These are phyloP conservation scores for Solanum corneliomulleri DNA, from an alignment of 257 asterid genomes.

Conservation along the genomic window DNA sequence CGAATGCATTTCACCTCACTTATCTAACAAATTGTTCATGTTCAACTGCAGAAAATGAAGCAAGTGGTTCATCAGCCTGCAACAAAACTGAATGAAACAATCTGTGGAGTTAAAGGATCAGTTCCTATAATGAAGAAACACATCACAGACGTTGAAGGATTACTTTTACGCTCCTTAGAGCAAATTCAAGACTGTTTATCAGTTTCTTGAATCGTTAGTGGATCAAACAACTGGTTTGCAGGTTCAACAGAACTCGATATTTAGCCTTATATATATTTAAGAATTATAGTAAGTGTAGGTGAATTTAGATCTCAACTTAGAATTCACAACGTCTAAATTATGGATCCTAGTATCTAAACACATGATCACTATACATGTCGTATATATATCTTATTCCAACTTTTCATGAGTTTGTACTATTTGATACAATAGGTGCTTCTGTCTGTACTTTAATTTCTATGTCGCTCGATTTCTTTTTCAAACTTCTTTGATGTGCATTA, in stretches of 20 bases:
- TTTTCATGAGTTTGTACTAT: neutral
- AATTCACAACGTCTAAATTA: neutral
- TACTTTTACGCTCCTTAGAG: conserved; percentile 23
- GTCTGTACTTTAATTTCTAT: neutral
- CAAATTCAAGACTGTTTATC: neutral
- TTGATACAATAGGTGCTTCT: neutral
- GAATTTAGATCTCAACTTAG: neutral
- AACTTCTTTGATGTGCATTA: neutral
- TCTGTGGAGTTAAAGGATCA: conserved; percentile 25
- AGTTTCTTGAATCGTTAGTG: neutral
- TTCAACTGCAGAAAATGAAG: conserved; percentile 31
- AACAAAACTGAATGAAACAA: conserved; percentile 32
- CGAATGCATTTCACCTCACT: neutral
- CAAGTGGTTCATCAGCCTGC: conserved; percentile 27
- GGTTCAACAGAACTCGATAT: neutral
- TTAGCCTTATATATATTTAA: neutral
- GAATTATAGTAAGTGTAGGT: neutral
- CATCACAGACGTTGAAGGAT: conserved; percentile 43
- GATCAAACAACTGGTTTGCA: neutral
- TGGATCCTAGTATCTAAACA: neutral
- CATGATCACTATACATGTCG: neutral
- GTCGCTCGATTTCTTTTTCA: neutral
- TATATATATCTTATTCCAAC: neutral
- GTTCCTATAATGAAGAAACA: conserved; percentile 30
- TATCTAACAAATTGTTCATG: neutral